These are phyloP conservation scores for Wallacemonas sp. DNA, from an alignment of 208 protist species.

Conservation along the genomic window DNA sequence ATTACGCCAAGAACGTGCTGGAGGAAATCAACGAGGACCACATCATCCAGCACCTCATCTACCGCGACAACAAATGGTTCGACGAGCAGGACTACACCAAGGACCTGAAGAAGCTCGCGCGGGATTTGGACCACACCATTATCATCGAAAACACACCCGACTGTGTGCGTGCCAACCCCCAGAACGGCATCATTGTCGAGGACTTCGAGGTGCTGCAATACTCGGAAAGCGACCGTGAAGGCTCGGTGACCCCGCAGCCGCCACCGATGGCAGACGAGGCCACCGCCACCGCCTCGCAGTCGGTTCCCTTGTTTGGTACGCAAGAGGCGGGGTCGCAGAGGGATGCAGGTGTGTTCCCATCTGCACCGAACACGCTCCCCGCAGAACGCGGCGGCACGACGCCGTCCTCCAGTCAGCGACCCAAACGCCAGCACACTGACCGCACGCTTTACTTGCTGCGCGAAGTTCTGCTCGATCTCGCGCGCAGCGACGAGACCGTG, in stretches of 20 bases:
- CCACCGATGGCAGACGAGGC: no score
- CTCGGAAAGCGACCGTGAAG: slow-evolving; percentile 5
- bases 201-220: slow-evolving; percentile 73
- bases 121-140: slow-evolving; percentile 77
- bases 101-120: slow-evolving; percentile 74
- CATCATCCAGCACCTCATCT: slow-evolving; percentile 81
- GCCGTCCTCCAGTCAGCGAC: slow-evolving; percentile 16
- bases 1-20: slow-evolving; percentile 89
- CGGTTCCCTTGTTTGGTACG: no score
- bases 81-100: slow-evolving; percentile 81
- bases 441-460: slow-evolving; percentile 74
- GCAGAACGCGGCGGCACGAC: background rate
- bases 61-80: slow-evolving; percentile 82
- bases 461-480: slow-evolving; percentile 69
- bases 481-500: slow-evolving; percentile 66
- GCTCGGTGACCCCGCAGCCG: background rate
- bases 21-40: slow-evolving; percentile 86
- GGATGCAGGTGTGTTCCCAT: background rate
- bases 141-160: slow-evolving; percentile 90
- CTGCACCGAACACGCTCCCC: background rate
- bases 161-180: slow-evolving; percentile 76
- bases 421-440: slow-evolving; percentile 50
- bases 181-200: slow-evolving; percentile 86
- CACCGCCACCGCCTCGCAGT: no score
- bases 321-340: background rate